Evolutionary conservation across 2,329 filamentous ascomycete genomes (phyloP), one percentile per base, ranked within the genome.

Genomic region (Tolypocladium amazonense): DNA sequence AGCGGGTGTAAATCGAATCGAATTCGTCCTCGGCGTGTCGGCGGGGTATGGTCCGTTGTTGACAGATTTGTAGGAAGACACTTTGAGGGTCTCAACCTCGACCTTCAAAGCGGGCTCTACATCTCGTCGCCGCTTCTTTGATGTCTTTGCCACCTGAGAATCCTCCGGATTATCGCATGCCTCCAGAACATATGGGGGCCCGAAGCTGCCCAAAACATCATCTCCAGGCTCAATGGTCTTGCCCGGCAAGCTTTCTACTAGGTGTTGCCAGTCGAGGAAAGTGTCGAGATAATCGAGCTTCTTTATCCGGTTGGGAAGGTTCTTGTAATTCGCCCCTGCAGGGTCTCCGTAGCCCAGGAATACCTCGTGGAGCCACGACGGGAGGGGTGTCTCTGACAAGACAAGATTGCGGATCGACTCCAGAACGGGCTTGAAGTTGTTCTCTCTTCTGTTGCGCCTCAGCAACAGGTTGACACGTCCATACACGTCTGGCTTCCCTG

Each of bases 281-380:
- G 94, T 97, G 70, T 99, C 95, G 59, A 92, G 83, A 71, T 92
- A 97, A 72, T 99, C 92, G 58, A 99, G 79, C 59, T 83, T 89
- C 67, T 86, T 85, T 63, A 96, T 79, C 61, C 87, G 83, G 71
- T 91, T 94, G 1, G 89, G 77, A 20, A 99, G 76, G 57, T 91
- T 87, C 63, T 89, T 91, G 75, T 96, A 96, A 27, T 86, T 89
- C 39, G 94, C 94, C 61, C 89, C 88, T 37, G 90, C 84, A 60
- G 94, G 93, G 72, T 99, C 92, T 55, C 94, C 94, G 71, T 96
- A 97, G 3, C 94, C 94, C n/a, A 99, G 78, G 72, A 97, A 99
- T 12, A 97, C 93, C 65, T 97, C 94, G 68, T 96, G 91, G 52
- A 99, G 80, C 94, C 94, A 99, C 2, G 87, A 84, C 18, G 94